Evolutionary conservation across 495 filamentous ascomycete species (phyloP).

Genomic region (Hyaloscypha finlandica): DNA sequence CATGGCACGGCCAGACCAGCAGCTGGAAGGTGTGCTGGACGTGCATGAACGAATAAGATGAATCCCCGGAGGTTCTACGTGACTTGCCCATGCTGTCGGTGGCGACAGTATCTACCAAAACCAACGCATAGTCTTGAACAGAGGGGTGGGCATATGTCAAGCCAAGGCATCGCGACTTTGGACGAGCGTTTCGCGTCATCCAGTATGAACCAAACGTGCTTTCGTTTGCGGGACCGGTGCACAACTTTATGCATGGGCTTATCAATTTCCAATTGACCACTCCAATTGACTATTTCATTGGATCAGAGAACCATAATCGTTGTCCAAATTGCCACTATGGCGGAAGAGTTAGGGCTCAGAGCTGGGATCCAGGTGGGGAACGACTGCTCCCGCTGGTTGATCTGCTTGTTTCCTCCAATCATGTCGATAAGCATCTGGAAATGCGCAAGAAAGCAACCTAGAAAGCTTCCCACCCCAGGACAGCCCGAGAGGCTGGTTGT

Average conservation of each 20-base stretch:
- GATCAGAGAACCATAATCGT: neutral
- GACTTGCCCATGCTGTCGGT: neutral
- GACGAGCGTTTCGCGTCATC: conserved; percentile 17
- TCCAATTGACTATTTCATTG: neutral
- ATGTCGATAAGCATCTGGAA: too few relatives aligned
- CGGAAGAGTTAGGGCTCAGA: neutral
- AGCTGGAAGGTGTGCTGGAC: neutral
- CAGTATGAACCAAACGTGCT: too few relatives aligned
- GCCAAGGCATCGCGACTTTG: conserved; percentile 19
- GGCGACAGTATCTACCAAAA: neutral
- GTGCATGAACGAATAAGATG: neutral
- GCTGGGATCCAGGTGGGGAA: neutral
- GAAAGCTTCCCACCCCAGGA: too few relatives aligned
- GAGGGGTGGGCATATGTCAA: neutral
- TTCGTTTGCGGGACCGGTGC: neutral
- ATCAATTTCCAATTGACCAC: neutral
- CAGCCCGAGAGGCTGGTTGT: too few relatives aligned
- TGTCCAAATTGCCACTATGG: neutral
- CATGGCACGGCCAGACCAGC: neutral
- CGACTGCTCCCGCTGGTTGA: neutral
- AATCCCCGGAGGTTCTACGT: neutral
- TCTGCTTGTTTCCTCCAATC: too few relatives aligned
- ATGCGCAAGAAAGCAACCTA: too few relatives aligned
- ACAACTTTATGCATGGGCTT: neutral
- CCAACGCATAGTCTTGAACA: neutral